Conservation (phyloP, 768 basidiomycete species). For the Hirschioporus abietinus region DNA sequence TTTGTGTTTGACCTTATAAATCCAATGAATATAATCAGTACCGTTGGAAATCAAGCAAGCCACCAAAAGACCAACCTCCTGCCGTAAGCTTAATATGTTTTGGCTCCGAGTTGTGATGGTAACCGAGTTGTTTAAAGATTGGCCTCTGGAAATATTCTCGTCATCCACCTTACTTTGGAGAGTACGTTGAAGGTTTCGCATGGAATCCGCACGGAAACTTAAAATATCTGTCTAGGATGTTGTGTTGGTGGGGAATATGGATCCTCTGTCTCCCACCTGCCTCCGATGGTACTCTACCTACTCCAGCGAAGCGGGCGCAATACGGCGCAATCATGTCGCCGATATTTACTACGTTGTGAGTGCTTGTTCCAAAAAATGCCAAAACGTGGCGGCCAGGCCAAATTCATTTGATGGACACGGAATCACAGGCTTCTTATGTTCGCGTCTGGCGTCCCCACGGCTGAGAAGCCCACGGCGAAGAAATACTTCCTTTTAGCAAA, state of each 20-base stretch:
- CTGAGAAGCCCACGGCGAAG: constrained; percentile 61
- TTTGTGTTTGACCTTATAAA: not conserved
- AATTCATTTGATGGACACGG: not conserved
- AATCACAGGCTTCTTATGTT: constrained; percentile 50
- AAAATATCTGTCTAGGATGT: constrained; percentile 32
- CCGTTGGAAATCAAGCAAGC: constrained; percentile 44
- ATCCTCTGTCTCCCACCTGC: constrained; percentile 54
- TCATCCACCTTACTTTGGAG: constrained; percentile 70
- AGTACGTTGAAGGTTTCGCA: constrained; percentile 33
- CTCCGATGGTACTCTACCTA: constrained; percentile 36
- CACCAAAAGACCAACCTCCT: constrained; percentile 45
- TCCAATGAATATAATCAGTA: constrained; percentile 28
- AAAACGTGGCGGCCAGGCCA: too few species aligned
- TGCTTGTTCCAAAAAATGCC: constrained; percentile 4
- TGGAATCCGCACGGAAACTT: not conserved
- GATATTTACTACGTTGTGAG: constrained; percentile 59
- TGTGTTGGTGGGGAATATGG: constrained; percentile 68
- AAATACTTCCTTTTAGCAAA: constrained; percentile 51
- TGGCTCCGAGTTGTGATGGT: not conserved
- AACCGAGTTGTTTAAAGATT: constrained; percentile 24
- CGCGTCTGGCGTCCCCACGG: constrained; percentile 63
- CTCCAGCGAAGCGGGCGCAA: constrained; percentile 46
- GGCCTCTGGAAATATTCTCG: constrained; percentile 56
- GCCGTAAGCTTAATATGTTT: constrained; percentile 26
- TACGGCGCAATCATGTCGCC: constrained; percentile 58